Base-by-base conservation (phyloP, 1,284 basidiomycete genomes). In the Ustilago tritici region DNA sequence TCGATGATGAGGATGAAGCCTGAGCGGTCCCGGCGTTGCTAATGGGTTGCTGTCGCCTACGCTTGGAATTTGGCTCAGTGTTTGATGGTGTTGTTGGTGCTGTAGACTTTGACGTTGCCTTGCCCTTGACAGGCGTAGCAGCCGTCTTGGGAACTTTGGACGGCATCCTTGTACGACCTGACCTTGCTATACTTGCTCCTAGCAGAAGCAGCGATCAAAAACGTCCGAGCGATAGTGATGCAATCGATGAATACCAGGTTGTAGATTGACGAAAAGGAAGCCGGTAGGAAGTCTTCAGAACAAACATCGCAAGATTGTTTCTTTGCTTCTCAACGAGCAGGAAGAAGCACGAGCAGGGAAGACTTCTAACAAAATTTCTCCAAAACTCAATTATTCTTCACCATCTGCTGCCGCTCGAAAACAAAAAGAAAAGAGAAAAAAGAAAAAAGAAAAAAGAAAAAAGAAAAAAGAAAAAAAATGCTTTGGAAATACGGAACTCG, bases 61-160 rank as follows among this genome's bases (percentile, higher is more conserved):
- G 43, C 34, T 73, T 73, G 4, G 70, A 65, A 19, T 52, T 68
- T 14, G 70, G 72, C 35, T 75, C 63, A 34, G 56, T 10, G n/a
- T 59, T 58, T 14, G 50, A 34, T 52, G 61, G 38, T 14, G 58
- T 28, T 15, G 53, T 38, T 55, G 58, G 34, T 46, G 43, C 34
- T 36, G 63, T 19, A 23, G 43, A 23, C 6, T 56, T 32, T 19
- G 71, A 28, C 15, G 52, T 52, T 17, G 72, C 40, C 59, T 66
- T 75, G 60, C 50, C 60, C 28, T 70, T 63, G 56, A 59, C 53
- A 35, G 61, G 61, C 65, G 55, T 49, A 8, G 43, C 58, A 12
- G 43, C 43, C 14, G 62, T 40, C 56, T 61, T 68, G 34, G 61
- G 50, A 50, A 74, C 71, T 53, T 67, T 76, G 53, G 68, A 66